phyloP scores from a whole-genome alignment of 371 early-diverging fungal genomes.

The Mortierella polycephala region DNA sequence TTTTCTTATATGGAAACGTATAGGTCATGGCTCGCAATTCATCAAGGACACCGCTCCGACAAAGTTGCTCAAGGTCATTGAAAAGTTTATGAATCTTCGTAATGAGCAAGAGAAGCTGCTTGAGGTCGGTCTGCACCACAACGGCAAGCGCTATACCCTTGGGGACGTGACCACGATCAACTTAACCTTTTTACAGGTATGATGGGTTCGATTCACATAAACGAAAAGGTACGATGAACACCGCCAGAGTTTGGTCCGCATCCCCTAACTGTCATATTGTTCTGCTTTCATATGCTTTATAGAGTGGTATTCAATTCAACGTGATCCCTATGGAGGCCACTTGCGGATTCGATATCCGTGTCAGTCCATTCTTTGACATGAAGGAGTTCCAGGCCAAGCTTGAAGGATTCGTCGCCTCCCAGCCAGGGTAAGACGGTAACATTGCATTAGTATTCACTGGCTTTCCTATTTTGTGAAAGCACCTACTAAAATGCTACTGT shows the following conservation, averaged over 20 bases:
- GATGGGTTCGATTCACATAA: slow-evolving; percentile 17
- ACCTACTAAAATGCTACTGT: neutral
- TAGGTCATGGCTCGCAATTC: slow-evolving; percentile 81
- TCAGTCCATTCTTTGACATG: slow-evolving; percentile 72
- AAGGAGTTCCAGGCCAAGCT: slow-evolving; percentile 62
- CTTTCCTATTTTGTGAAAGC: neutral
- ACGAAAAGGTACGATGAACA: neutral
- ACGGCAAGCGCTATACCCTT: slow-evolving; percentile 60
- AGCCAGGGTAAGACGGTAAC: slow-evolving; percentile 58
- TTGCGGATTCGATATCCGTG: slow-evolving; percentile 78
- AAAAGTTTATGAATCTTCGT: slow-evolving; percentile 68
- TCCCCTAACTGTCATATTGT: neutral
- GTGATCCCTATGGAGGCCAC: slow-evolving; percentile 73
- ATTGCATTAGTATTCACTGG: neutral
- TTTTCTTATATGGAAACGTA: neutral
- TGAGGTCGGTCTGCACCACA: slow-evolving; percentile 56
- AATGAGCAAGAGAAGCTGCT: slow-evolving; percentile 63
- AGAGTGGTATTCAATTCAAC: slow-evolving; percentile 69
- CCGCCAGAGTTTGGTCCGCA: neutral
- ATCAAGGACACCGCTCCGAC: slow-evolving; percentile 70
- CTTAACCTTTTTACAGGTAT: slow-evolving; percentile 72
- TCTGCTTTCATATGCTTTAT: neutral
- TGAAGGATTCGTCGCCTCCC: slow-evolving; percentile 62
- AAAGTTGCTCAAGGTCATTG: slow-evolving; percentile 67
- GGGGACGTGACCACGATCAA: slow-evolving; percentile 86